Conservation (phyloP, 2,329 filamentous ascomycete genomes). For the Nothomitra cinnamomea region DNA sequence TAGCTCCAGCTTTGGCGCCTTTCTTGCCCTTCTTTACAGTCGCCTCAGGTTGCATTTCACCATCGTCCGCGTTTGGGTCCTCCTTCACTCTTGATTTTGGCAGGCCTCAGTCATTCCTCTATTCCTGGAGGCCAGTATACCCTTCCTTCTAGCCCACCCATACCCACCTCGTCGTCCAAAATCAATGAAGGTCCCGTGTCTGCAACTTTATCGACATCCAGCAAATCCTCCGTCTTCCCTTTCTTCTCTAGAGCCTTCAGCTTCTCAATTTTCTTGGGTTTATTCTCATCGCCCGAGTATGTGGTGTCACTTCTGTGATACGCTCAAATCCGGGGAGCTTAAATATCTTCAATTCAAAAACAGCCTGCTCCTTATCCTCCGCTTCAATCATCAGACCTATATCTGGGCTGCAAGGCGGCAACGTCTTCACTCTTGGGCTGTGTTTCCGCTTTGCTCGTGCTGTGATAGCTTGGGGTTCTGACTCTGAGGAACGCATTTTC, state of each 20-base stretch:
- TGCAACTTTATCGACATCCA: conserved; percentile 14
- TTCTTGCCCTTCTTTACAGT: conserved; percentile 28
- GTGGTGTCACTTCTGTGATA: conserved; percentile 62
- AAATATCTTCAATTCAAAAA: conserved; percentile 79
- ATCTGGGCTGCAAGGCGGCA: conserved; percentile 65
- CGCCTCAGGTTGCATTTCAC: conserved; percentile 34
- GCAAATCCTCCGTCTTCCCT: conserved; percentile 22
- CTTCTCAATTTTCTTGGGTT: conserved; percentile 23
- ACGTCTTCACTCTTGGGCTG: conserved; percentile 55
- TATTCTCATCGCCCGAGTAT: conserved; percentile 65
- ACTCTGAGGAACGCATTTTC: conserved; percentile 96
- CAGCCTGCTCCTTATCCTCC: conserved; percentile 93
- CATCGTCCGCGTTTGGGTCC: conserved; percentile 24
- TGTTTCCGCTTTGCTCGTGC: conserved; percentile 69
- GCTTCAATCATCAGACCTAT: conserved; percentile 99
- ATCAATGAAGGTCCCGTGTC: conserved; percentile 22
- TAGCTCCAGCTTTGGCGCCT: conserved; percentile 13
- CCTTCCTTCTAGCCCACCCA: conserved; percentile 67
- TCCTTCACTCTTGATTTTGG: conserved; percentile 47
- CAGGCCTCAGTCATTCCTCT: conserved; percentile 77
- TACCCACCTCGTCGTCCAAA: conserved; percentile 53
- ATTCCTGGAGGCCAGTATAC: conserved; percentile 86
- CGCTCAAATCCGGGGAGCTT: conserved; percentile 63
- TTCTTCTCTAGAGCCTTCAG: conserved; percentile 30
- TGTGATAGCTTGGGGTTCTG: conserved; percentile 58